phyloP scores from a whole-genome alignment of 2,329 filamentous ascomycete species.

The Monosporascus sp. region DNA sequence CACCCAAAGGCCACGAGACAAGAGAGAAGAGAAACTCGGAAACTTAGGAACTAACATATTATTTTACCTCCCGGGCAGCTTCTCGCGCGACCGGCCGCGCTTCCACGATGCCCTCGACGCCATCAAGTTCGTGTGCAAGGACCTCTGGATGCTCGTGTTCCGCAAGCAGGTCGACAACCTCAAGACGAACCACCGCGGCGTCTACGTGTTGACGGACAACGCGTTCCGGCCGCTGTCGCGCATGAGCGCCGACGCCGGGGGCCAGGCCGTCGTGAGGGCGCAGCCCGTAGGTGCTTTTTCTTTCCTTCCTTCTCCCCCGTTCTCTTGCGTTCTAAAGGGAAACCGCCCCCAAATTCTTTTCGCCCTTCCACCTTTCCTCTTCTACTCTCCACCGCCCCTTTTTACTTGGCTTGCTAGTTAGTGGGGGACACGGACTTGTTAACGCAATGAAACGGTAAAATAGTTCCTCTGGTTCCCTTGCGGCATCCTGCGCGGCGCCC shows the following conservation, averaged over 20 bases:
- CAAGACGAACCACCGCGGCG: conserved; percentile 95
- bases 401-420: not conserved
- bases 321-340: not conserved
- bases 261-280: conserved; percentile 67
- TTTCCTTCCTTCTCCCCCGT: not conserved
- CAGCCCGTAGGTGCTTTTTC: conserved; percentile 62
- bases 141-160: conserved; percentile 91
- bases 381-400: not conserved
- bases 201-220: conserved; percentile 94
- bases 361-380: conserved; percentile 7
- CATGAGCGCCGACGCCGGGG: conserved; percentile 79
- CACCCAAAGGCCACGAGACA: not conserved
- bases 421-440: not conserved
- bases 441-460: not conserved
- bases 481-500: conserved; percentile 83
- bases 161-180: conserved; percentile 97
- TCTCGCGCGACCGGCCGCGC: conserved; percentile 76
- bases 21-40: not conserved
- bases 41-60: too few relatives aligned
- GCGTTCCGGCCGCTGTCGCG: conserved; percentile 81
- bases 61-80: conserved; percentile 40
- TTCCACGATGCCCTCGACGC: conserved; percentile 90
- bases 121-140: conserved; percentile 98
- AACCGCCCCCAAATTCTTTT: too few relatives aligned
- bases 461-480: conserved; percentile 95